Evolutionary conservation across 305 asterid species (phyloP), one percentile per base, ranked within the genome.

Genomic region (Solanum chacoense): DNA sequence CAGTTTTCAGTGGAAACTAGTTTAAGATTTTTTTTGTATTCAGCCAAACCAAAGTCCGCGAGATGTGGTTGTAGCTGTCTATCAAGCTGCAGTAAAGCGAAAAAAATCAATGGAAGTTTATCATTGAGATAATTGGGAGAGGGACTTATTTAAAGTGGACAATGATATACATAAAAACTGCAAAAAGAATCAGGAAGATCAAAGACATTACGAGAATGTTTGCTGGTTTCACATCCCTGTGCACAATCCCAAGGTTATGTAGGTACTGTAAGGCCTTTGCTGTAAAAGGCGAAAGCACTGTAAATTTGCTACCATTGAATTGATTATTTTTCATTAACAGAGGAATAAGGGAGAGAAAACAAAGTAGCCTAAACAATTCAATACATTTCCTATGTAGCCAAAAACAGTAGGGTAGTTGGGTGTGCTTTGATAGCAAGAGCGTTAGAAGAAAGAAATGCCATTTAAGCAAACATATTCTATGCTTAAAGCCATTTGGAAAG

Each of bases 141-240:
- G 73, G 87, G 29, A 34, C 83, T 86, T 37, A 75, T 87, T 34
- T 35, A 55, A 55, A 76, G 45, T 34, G 63, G 86, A 35, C 73
- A 31, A 83, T 32, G 42, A 55, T 80, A 50, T 80, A 42, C 34
- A 89, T 50, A 85, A 75, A 38, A 34, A 79, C 69, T 85, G 67
- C 71, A 87, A 85, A 55, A 90, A 73, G 83, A 87, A 50, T 76
- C 81, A 45, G 89, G 87, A 87, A 79, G 84, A 50, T 71, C 81
- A 81, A 91, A 88, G 90, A 87, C 91, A 92, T 97, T 97, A 97
- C 99, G 87, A 97, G 99, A 92, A 97, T 93, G 93, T 97, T 97
- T 91, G 98, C 95, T 35, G 99, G 99, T 94, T 97, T 97, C 90
- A 97, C 97, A 93, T 97, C 99, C 92, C 99, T 94, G 90, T 97